A percentile compares a stretch with the other conserved stretches of the same genome.
These are phyloP conservation scores for Arthrobotrys musiformis DNA, from an alignment of 2,329 filamentous ascomycete genomes.

Conservation along the genomic window DNA sequence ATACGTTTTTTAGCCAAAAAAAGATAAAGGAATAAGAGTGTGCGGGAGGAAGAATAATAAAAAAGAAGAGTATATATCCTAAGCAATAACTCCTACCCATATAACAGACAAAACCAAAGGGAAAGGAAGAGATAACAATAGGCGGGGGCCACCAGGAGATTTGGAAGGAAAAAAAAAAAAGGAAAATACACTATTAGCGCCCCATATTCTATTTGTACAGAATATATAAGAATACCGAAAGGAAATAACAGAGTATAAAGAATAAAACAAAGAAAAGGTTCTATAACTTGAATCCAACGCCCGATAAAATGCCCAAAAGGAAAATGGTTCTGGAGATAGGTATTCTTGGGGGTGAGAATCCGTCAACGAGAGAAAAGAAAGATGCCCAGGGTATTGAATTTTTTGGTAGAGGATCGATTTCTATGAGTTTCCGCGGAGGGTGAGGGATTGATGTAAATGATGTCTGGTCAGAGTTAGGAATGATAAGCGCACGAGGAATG, in stretches of 20 bases:
- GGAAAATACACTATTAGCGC: slow-evolving; percentile 36
- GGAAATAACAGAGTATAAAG: not conserved
- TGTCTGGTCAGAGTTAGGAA: not conserved
- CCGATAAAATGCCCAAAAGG: slow-evolving; percentile 30
- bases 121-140: slow-evolving; percentile 4
- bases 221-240: slow-evolving; percentile 28
- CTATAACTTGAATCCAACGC: slow-evolving; percentile 42
- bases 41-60: not conserved
- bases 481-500: slow-evolving; percentile 20
- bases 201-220: slow-evolving; percentile 55
- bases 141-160: slow-evolving; percentile 9
- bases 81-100: slow-evolving; percentile 30
- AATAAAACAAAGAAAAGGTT: slow-evolving; percentile 30
- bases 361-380: not conserved
- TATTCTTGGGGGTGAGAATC: slow-evolving; percentile 4
- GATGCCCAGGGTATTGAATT: not conserved
- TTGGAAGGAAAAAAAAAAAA: slow-evolving; percentile 6
- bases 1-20: too few species aligned
- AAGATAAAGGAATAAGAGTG: too few species aligned
- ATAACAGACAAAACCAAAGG: not conserved
- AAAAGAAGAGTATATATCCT: slow-evolving; percentile 1
- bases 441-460: not conserved
- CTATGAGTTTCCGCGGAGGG: not conserved
- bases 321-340: slow-evolving; percentile 21
- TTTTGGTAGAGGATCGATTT: not conserved